Evolutionary conservation across 2,329 filamentous ascomycete genomes (phyloP), one percentile per base, ranked within the genome.

Genomic region (Helicocarpus griseus): DNA sequence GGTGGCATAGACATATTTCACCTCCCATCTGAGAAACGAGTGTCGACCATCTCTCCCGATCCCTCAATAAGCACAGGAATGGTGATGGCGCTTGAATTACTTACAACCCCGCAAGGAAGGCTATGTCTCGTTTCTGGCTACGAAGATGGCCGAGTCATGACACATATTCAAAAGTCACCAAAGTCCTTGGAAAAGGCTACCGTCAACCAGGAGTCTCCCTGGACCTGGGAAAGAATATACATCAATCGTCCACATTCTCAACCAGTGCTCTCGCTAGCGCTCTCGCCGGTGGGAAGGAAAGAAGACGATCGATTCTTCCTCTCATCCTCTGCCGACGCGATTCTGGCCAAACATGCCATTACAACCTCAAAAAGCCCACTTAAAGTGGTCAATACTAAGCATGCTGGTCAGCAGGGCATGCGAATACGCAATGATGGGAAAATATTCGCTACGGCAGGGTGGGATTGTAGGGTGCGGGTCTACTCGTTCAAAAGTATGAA

Each of bases 401-500:
- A 97, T 66, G 80, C 90, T 0, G 93, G 93, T 1, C 91, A 97
- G 65, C 93, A 98, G 67, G 81, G 83, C 9, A 71, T 98, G 5
- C 73, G 71, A 3, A 77, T 96, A 22, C 81, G 93, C 13, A 84
- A 82, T 1, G 93, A 98, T 65, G 86, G 83, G 2, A 85, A 80
- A 56, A 77, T 98, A 3, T 86, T 96, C 57, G 88, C 86, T 2
- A 97, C 91, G 0, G 91, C 88, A 0, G 93, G 93, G 3, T 98
- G 93, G 93, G 93, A 98, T 66, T 78, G 82, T 1, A 81, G 83
- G 45, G 74, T 90, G 1, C 77, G 93, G 7, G 82, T 97, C 1
- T 98, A 97, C 67, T 86, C 85, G 2, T 71, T 78, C 44, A 89
- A 85, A 68, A 86, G 82, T 0, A 77, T 97, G 75, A 87, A 85